Evolutionary conservation across 108 stramenopile species (phyloP), one percentile per base, ranked within the genome.

Genomic region (Pseudonitzschia multiseries): DNA sequence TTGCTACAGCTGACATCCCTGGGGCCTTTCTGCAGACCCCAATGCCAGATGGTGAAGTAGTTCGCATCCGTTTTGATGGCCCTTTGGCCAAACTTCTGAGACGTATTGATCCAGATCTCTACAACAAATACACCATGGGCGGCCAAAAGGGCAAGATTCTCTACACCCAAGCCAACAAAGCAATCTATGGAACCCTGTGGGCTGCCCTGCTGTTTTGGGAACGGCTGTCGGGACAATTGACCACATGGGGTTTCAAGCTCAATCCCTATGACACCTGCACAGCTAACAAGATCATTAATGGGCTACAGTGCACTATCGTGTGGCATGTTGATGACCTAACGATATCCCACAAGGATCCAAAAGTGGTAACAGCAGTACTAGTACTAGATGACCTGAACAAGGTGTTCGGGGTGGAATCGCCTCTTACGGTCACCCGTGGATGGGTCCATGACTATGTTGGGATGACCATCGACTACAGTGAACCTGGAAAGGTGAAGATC

Each of bases 251-350:
- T 9, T 88, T 85, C 54, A 44, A 69, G 26, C 17, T 82, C 15
- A 88, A 88, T 43, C 80, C 82, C 17, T 88, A 83, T 54, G 87
- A 84, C 60, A 74, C 68, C 13, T 88, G 87, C 53, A 75, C 85
- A 12, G 81, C 82, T 5, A 88, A 85, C 61, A 73, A 41, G 17
- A 72, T 63, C 21, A 48, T 81, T 0, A 66, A 80, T 22, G 78
- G 36, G 20, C 17, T 13, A 27, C 36, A 36, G 36, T 36, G 36
- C 36, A 36, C 36, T 6, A 36, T 36, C 6, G 36, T 36, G 4
- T 36, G 59, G 65, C 57, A 84, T 80, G 77, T 81, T 0, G 83
- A 81, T 65, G 80, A 84, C 61, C 10, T 56, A 14, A 79, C 76
- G 56, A 72, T 79, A 0, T 78, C 77, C 0, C 83, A 84, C 18